Conservation (phyloP, 2,329 filamentous ascomycete genomes). For the Xylaria sp. region DNA sequence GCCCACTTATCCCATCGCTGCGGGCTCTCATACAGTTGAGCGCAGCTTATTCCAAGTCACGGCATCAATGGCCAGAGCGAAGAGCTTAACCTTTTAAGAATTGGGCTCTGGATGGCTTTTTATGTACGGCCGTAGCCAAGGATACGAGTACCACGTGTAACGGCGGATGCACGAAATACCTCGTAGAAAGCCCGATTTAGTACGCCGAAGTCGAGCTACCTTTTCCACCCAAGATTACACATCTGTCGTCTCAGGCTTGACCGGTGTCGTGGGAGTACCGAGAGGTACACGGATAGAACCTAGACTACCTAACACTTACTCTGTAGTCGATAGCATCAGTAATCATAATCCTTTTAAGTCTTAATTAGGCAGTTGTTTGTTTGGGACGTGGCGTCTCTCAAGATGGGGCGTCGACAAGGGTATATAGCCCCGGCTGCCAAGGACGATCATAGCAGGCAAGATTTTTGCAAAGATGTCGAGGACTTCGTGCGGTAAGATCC, state of each 20-base stretch:
- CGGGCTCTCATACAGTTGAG: conserved; percentile 14
- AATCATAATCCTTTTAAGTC: conserved; percentile 31
- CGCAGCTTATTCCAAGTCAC: conserved; percentile 18
- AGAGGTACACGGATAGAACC: background rate
- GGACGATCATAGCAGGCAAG: conserved; percentile 43
- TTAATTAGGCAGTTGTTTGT: conserved; percentile 19
- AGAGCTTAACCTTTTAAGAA: background rate
- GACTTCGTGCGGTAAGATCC: conserved; percentile 31
- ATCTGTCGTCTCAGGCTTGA: conserved; percentile 4
- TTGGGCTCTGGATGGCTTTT: conserved; percentile 2
- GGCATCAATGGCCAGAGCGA: background rate
- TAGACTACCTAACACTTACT: background rate
- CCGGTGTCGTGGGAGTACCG: background rate
- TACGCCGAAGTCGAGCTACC: conserved; percentile 4
- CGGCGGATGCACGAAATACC: conserved; percentile 26
- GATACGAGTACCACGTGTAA: conserved; percentile 32
- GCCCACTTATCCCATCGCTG: conserved; percentile 9
- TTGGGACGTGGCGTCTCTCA: conserved; percentile 29
- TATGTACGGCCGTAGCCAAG: conserved; percentile 39
- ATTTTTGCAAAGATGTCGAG: conserved; percentile 31
- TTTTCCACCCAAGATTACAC: background rate
- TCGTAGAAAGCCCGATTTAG: conserved; percentile 6
- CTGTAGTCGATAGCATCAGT: conserved; percentile 9
- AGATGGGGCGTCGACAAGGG: conserved; percentile 34
- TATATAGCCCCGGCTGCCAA: conserved; percentile 40